A percentile compares a stretch with the other conserved stretches of the same genome.
phyloP scores from a whole-genome alignment of 164 flowering plant genomes.

The Chloranthus sessilifolius region DNA sequence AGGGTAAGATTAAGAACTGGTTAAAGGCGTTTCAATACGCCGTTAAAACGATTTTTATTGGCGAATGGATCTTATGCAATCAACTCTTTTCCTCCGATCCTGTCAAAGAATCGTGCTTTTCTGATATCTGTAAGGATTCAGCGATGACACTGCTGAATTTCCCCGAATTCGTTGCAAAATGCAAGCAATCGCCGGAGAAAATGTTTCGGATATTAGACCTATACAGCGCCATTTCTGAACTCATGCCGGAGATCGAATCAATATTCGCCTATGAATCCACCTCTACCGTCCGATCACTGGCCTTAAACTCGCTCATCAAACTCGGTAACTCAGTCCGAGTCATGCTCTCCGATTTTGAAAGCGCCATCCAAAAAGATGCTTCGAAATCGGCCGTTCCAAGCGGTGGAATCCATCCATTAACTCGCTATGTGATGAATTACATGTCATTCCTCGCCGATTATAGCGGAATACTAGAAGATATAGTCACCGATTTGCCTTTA shows the following conservation, averaged over 20 bases:
- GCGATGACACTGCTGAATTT: constrained; percentile 43
- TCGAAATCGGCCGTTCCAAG: constrained; percentile 31
- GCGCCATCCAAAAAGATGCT: constrained; percentile 41
- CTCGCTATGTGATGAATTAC: constrained; percentile 43
- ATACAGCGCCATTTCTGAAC: constrained; percentile 41
- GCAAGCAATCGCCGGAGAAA: constrained; percentile 51
- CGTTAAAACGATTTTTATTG: constrained; percentile 45
- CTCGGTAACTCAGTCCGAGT: constrained; percentile 36
- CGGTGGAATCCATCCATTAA: constrained; percentile 59
- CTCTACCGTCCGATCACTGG: constrained; percentile 40
- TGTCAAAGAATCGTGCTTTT: constrained; percentile 51
- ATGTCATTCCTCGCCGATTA: constrained; percentile 45
- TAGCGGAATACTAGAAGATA: constrained; percentile 37
- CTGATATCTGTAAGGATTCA: constrained; percentile 47
- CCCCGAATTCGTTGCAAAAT: constrained; percentile 41
- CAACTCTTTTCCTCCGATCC: constrained; percentile 44
- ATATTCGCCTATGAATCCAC: constrained; percentile 51
- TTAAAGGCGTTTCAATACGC: constrained; percentile 41
- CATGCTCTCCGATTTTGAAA: constrained; percentile 46
- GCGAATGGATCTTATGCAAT: constrained; percentile 65
- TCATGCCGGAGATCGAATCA: constrained; percentile 51
- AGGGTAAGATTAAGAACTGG: constrained; percentile 55
- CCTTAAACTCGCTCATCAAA: constrained; percentile 26
- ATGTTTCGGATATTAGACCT: constrained; percentile 53
- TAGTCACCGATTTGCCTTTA: constrained; percentile 35